These are phyloP conservation scores for Petunia axillaris DNA, from an alignment of 257 asterid genomes.

Conservation along the genomic window DNA sequence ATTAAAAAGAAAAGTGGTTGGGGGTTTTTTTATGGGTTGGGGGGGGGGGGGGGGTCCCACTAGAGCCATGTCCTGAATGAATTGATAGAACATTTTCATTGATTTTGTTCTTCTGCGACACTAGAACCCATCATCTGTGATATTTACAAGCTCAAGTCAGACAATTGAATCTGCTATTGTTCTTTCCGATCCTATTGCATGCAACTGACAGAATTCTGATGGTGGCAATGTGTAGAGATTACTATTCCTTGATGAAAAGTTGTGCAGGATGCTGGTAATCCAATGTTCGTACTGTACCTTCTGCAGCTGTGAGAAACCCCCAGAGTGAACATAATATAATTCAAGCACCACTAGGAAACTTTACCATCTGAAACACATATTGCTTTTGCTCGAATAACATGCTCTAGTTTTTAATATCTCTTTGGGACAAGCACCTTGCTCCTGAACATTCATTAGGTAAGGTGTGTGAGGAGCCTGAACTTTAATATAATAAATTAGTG, in stretches of 20 bases:
- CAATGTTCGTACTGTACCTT: neutral
- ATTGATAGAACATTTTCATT: slow-evolving; percentile 8
- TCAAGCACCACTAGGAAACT: neutral
- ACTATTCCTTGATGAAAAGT: too few species aligned
- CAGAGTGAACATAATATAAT: neutral
- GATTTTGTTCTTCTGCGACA: neutral
- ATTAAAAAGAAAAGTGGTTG: neutral
- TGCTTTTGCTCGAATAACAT: slow-evolving; percentile 6
- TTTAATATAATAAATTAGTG: neutral
- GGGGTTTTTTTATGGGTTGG: too few species aligned
- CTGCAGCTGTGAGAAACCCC: neutral
- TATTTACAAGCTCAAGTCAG: slow-evolving; percentile 1
- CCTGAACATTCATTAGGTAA: neutral
- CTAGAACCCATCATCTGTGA: slow-evolving; percentile 12
- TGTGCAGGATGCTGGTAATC: neutral
- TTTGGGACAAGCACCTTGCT: neutral
- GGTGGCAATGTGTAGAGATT: neutral
- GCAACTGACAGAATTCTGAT: neutral
- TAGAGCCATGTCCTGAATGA: neutral
- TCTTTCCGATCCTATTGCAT: neutral
- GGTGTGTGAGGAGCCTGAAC: neutral
- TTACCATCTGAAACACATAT: neutral
- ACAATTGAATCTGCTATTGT: slow-evolving; percentile 1
- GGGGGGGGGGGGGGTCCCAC: neutral
- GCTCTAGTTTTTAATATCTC: neutral